Base-by-base conservation (phyloP, 2,329 filamentous ascomycete genomes). In the Allantophomopsis lycopodina region DNA sequence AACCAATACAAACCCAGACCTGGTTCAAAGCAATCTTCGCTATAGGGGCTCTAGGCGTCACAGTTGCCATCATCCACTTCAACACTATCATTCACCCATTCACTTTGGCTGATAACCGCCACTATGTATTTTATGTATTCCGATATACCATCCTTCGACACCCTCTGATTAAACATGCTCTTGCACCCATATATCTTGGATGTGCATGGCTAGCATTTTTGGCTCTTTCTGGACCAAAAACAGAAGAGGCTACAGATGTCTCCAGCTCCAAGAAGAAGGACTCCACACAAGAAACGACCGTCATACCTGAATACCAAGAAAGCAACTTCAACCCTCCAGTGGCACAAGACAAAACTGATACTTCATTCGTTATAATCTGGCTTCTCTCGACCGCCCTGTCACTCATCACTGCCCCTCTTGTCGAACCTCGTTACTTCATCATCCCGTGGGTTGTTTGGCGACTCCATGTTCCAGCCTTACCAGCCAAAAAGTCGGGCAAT, bases 41-140 rank as follows among this genome's bases (percentile, higher is more conserved):
- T 5, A 28, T 28, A 12, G 4, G 23, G 3, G 31, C 44, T 7
- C 39, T 53, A 2, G 10, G 41, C n/a, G 33, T 37, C 7, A 66
- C 68, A 0, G 35, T 63, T 2, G 48, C 55, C 11, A 57, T 76
- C 15, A 76, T 95, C 17, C 73, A 75, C 45, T 81, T 73, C 68
- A 96, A 95, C 67, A 98, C 91, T 28, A 81, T 94, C 46, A 74
- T 96, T 34, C 91, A 98, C 54, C 89, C 91, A 0, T 98, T 96
- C 56, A 94, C 88, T 0, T 71, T 96, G 1, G 91, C 91, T 28
- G 91, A 98, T 59, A 98, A 98, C 59, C 71, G 91, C 2, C 91
- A 98, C 58, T 98, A 94, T 63, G 81, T 94, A 57, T 98, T 98
- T 60, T 98, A 98, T 62, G 67, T 94, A 44, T 98, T 98, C 65